Base-by-base conservation (phyloP, 768 basidiomycete species). In the Trametes sanguinea region DNA sequence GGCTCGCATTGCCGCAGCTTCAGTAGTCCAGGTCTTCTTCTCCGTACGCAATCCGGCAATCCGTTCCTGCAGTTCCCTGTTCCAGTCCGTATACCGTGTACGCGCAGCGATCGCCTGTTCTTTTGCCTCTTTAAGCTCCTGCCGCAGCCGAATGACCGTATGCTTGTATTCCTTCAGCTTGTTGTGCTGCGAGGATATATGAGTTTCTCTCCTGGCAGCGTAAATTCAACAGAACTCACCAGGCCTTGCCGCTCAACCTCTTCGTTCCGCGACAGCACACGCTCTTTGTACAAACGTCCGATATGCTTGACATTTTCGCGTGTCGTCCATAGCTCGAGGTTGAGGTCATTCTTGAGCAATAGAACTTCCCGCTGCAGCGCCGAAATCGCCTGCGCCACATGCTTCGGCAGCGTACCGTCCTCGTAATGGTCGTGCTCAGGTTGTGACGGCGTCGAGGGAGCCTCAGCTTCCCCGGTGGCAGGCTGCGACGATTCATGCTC, bases 301-400 rank as follows among this genome's bases (percentile, higher is more conserved):
- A 95, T 89, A 68, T 94, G 90, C 70, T 86, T 85, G 54, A 89
- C 82, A 61, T 92, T 92, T 73, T 93, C 87, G 64, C 90, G 80
- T 60, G 90, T 86, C 44, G 90, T 76, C 90, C 92, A 95, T 29
- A 88, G 77, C 75, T 94, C 90, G 62, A 94, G 92, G 70, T 92
- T 92, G 44, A 94, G 83, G 65, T 94, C 92, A 69, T 86, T 92
- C 51, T 88, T 80, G 32, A 94, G 77, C 32, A 93, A 73, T 2
- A 93, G 73, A 1, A 90, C 80, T 68, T 94, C 90, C 46, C 88
- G 80, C 72, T 95, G 93, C 60, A 95, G 76, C 6, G 77, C 80
- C 13, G 86, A 82, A 33, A 94, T 85, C 8, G 85, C 86, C 56
- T 85, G 82, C n/a, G 78, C 78, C n/a, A 85, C 78, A 66, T 83